A percentile compares a stretch with the other conserved stretches of the same genome.
phyloP scores from a whole-genome alignment of 192 early-diverging fungal genomes.

The Umbelopsis sp. region DNA sequence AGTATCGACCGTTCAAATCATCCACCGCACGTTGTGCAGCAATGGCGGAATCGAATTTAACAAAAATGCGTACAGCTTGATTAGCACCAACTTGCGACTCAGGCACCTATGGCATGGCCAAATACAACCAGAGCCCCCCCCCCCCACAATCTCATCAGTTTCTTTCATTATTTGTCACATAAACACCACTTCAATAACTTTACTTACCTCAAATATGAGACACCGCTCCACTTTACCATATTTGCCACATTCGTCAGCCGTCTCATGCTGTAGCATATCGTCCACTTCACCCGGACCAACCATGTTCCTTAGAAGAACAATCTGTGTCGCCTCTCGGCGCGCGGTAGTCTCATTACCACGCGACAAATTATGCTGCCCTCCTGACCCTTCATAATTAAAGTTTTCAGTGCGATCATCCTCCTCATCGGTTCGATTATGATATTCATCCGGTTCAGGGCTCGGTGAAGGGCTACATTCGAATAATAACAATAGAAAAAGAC shows the following conservation, averaged over 20 bases:
- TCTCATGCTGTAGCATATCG: slow-evolving; percentile 71
- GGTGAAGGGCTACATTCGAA: slow-evolving; percentile 5
- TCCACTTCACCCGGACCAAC: slow-evolving; percentile 81
- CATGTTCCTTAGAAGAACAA: slow-evolving; percentile 77
- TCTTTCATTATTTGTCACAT: neutral
- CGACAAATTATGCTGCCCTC: slow-evolving; percentile 36
- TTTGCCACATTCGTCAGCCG: slow-evolving; percentile 76
- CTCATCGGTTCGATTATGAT: neutral
- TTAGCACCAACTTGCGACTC: slow-evolving; percentile 56
- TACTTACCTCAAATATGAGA: slow-evolving; percentile 63
- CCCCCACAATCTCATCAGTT: no score
- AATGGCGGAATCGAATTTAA: slow-evolving; percentile 59
- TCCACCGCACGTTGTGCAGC: slow-evolving; percentile 55
- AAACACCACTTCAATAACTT: neutral
- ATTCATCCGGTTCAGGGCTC: neutral
- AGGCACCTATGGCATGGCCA: slow-evolving; percentile 37
- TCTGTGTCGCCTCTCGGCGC: slow-evolving; percentile 23
- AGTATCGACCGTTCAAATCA: slow-evolving; percentile 74
- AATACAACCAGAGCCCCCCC: neutral
- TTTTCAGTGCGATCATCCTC: neutral
- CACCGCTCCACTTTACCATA: slow-evolving; percentile 75
- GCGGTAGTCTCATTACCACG: neutral
- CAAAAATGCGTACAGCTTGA: slow-evolving; percentile 80
- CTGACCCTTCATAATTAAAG: slow-evolving; percentile 49
- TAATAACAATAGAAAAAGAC: neutral